Percentiles rank a stretch among this genome's conserved stretches.
Evolutionary conservation across 2,329 filamentous ascomycete genomes (phyloP).

Genomic region (Rhexocercosporidium sp.): DNA sequence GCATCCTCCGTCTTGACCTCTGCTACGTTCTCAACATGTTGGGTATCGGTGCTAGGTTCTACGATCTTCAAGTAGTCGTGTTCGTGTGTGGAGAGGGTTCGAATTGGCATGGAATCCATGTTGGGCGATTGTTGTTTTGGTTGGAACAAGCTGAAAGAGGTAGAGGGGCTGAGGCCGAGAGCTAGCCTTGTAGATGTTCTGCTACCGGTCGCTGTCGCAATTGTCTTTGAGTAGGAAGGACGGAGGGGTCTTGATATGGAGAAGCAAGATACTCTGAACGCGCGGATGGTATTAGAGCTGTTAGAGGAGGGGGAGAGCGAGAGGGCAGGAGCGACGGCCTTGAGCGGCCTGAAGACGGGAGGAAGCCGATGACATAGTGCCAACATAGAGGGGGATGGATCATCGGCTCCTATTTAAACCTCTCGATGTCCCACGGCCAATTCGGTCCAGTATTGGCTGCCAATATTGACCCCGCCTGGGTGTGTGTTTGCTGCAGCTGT

Average conservation of each 20-base stretch:
- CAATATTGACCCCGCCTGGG: neutral
- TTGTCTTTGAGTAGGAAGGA: neutral
- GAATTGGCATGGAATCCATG: slow-evolving; percentile 35
- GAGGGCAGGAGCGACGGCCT: slow-evolving; percentile 4
- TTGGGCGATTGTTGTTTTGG: slow-evolving; percentile 10
- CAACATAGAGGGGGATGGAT: slow-evolving; percentile 17
- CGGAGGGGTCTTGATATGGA: slow-evolving; percentile 1
- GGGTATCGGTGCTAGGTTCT: slow-evolving; percentile 17
- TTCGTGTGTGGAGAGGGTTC: slow-evolving; percentile 19
- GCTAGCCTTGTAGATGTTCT: neutral
- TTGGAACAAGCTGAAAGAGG: slow-evolving; percentile 2
- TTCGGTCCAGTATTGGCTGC: neutral
- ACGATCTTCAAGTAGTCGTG: slow-evolving; percentile 19
- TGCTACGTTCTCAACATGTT: slow-evolving; percentile 35
- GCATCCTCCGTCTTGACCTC: slow-evolving; percentile 16
- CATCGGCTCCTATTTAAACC: slow-evolving; percentile 13
- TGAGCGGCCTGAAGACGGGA: slow-evolving; percentile 7
- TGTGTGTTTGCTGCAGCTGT: neutral
- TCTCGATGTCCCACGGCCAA: slow-evolving; percentile 8
- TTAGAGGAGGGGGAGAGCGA: neutral
- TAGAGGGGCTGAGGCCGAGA: neutral
- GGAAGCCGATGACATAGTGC: slow-evolving; percentile 15
- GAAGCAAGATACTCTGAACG: slow-evolving; percentile 2
- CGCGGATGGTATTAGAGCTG: neutral
- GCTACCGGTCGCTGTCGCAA: neutral